Evolutionary conservation across 1,284 basidiomycete species (phyloP).

Genomic region (Porogramme epimiltina): DNA sequence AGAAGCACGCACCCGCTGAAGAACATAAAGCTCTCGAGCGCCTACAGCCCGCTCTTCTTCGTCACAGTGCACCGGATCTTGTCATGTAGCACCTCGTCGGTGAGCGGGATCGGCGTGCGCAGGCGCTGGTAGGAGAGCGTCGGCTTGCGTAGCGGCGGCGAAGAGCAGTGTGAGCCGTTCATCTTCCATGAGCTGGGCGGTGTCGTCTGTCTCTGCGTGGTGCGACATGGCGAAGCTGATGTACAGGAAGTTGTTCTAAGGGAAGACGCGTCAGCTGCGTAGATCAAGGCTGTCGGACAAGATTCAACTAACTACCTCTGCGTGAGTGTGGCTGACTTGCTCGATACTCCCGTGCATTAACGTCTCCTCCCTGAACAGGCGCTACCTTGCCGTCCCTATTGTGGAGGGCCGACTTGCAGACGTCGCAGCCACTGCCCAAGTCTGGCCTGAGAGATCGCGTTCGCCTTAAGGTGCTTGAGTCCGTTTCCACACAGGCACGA

Average conservation of each 20-base stretch:
- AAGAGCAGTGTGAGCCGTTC: constrained; percentile 1
- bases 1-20: constrained; percentile 91
- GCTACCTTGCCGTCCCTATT: no score
- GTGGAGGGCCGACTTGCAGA: no score
- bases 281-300: background rate
- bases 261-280: background rate
- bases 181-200: constrained; percentile 68
- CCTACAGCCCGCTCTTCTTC: constrained; percentile 93
- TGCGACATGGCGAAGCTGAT: constrained; percentile 98
- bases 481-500: constrained; percentile 48
- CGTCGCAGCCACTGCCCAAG: no score
- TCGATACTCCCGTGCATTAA: constrained; percentile 98
- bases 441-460: no score
- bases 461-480: no score
- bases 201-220: constrained; percentile 73
- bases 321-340: constrained; percentile 82
- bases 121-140: constrained; percentile 97
- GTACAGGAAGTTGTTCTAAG: constrained; percentile 86
- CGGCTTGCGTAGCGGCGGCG: constrained; percentile 51
- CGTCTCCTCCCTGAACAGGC: constrained; percentile 96
- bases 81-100: constrained; percentile 85
- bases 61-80: constrained; percentile 84
- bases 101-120: constrained; percentile 84
- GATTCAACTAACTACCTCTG: constrained; percentile 69
- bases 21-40: constrained; percentile 91